phyloP scores from a whole-genome alignment of 805 yeast genomes.

The Cyberlindnera xishuangbannaensis region DNA sequence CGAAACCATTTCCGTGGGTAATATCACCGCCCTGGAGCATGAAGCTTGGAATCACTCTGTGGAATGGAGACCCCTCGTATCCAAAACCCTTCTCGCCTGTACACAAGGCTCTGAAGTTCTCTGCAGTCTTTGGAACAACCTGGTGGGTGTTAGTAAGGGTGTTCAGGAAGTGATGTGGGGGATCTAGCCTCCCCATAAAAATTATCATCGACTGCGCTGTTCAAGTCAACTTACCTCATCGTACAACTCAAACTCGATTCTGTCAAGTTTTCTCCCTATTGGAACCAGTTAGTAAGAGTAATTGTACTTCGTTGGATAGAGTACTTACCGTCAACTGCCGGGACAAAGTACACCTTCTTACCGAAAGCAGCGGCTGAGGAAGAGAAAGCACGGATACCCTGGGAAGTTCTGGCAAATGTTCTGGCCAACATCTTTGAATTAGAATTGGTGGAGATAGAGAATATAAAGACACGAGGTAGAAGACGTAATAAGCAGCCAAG shows the following conservation, averaged over 20 bases:
- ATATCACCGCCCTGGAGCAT: conserved; percentile 97
- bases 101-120: conserved; percentile 74
- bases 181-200: too few relatives aligned
- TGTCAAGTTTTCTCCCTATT: conserved; percentile 34
- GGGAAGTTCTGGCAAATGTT: conserved; percentile 12
- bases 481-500: too few relatives aligned
- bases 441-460: not conserved
- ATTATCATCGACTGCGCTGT: too few relatives aligned
- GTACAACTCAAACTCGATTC: conserved; percentile 29
- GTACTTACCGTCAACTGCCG: conserved; percentile 43
- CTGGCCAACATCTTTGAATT: conserved; percentile 13
- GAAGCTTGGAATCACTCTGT: conserved; percentile 90
- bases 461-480: too few relatives aligned
- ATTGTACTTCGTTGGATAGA: not conserved
- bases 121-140: conserved; percentile 70
- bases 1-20: conserved; percentile 83
- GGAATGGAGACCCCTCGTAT: conserved; percentile 80
- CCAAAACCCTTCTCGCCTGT: conserved; percentile 79
- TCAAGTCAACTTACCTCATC: conserved; percentile 21
- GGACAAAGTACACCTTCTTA: conserved; percentile 50
- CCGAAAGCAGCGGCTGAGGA: conserved; percentile 28
- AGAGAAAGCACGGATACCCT: conserved; percentile 21
- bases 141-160: conserved; percentile 2
- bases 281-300: too few relatives aligned
- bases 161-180: not conserved